Percentiles rank a stretch among this genome's conserved stretches.
Conservation (phyloP, 345 rosid genomes). For the Eucalyptus marginata region DNA sequence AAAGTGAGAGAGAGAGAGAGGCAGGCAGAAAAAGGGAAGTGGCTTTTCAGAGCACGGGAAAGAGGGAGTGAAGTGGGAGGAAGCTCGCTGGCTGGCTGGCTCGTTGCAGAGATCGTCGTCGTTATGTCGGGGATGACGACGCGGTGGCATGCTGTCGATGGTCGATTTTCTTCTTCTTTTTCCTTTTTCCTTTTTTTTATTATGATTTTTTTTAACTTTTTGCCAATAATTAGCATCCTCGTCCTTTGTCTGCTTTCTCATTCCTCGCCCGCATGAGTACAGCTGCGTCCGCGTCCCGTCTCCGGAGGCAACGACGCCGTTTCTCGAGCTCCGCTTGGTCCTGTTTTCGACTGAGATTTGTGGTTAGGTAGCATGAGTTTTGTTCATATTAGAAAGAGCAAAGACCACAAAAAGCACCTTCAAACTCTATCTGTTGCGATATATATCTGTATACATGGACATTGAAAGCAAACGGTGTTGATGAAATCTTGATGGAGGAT, state of each 20-base stretch:
- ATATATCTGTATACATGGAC: accelerated
- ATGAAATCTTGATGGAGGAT: accelerated
- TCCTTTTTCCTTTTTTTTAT: accelerated
- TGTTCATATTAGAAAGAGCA: not conserved
- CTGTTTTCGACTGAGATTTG: too few relatives aligned
- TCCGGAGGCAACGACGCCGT: not conserved
- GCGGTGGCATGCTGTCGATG: not conserved
- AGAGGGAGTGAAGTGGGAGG: not conserved
- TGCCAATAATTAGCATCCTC: not conserved
- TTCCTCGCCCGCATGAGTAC: not conserved
- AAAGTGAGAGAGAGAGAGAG: constrained; percentile 16
- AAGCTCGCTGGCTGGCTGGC: not conserved
- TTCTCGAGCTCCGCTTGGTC: not conserved
- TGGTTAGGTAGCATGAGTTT: not conserved
- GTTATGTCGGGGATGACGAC: not conserved
- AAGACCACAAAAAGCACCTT: accelerated
- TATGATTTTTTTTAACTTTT: not conserved
- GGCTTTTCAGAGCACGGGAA: not conserved
- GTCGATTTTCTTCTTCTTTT: not conserved
- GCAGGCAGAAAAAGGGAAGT: not conserved
- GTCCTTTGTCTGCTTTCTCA: not conserved
- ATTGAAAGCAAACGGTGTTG: accelerated
- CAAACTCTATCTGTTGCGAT: too few relatives aligned
- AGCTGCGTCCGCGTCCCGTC: not conserved
- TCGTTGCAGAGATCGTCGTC: not conserved